Evolutionary conservation across 176 grass and related monocot species (phyloP), one percentile per base, ranked within the genome.

Genomic region (Zoysia japonica): DNA sequence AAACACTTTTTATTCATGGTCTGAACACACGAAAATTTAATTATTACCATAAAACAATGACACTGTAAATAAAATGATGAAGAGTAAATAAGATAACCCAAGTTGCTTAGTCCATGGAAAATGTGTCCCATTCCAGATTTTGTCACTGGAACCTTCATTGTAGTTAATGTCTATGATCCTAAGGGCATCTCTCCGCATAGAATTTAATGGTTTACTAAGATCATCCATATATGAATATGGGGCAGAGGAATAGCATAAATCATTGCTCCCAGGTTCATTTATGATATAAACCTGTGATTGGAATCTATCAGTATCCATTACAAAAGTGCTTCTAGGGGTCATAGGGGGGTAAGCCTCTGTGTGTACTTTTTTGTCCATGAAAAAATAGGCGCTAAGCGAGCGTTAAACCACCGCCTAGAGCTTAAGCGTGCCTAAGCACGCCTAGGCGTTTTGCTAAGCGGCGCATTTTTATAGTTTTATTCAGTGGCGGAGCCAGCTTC

Each of bases 81-180:
- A 85, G 71, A 45, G 28, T 28, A 47, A 47, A 6, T 39, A 77
- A 70, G 49, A 86, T 72, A 57, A 93, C 94, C 94, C 94, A 50
- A 97, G 91, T 42, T 93, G 88, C 80, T 93, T 91, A 44, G 89
- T 90, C 94, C 94, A 97, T 4, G 89, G 76, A 65, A 97, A 93
- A 79, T 88, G 73, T 87, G 4, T 67, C 72, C 79, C 74, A 61
- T 87, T 90, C 94, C 91, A 97, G n/a, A 39, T 91, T 67, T 65
- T 85, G 55, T 97, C 94, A 71, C 48, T 46, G 6, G 87, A 97
- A 43, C 94, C 94, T 47, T 97, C 94, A 35, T 84, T 90, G 78
- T 93, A 97, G 82, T 83, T 93, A 85, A 93, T 72, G 67, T 97
- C 70, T 39, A 90, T 80, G 83, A 79, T 51, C 77, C 57, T 84